phyloP scores from a whole-genome alignment of 768 basidiomycete genomes.

The Candolleomyces eurysporus region DNA sequence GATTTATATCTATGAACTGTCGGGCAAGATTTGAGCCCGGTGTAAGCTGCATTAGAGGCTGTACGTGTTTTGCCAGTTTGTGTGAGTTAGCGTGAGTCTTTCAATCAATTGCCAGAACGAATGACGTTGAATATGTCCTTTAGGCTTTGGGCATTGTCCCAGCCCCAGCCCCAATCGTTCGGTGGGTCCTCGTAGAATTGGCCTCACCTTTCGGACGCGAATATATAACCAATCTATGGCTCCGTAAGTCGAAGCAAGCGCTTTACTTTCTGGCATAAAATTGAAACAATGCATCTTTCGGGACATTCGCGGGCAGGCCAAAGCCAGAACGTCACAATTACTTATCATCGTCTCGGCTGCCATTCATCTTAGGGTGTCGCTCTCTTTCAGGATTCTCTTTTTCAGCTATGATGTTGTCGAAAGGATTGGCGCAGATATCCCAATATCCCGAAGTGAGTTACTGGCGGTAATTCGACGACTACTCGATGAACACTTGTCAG shows the following conservation, averaged over 20 bases:
- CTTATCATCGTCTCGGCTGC: constrained; percentile 73
- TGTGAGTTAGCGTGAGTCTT: no score
- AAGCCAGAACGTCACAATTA: constrained; percentile 82
- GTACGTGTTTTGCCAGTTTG: no score
- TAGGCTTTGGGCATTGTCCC: no score
- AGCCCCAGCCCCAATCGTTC: constrained; percentile 76
- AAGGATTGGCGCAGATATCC: constrained; percentile 40
- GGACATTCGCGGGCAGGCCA: constrained; percentile 51
- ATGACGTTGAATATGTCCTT: no score
- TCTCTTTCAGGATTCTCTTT: constrained; percentile 81
- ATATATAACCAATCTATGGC: constrained; percentile 88
- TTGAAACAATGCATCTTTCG: neutral
- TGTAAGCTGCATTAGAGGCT: no score
- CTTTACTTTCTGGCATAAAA: no score
- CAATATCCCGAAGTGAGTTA: constrained; percentile 39
- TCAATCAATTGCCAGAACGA: no score
- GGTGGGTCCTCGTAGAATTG: constrained; percentile 74
- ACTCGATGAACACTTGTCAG: neutral
- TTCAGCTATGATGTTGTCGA: constrained; percentile 55
- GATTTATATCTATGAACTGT: no score
- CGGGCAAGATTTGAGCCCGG: neutral
- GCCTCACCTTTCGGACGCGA: constrained; percentile 82
- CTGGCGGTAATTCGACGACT: constrained; percentile 23
- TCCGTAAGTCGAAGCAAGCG: constrained; percentile 55
- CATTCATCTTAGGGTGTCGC: constrained; percentile 76